phyloP scores from a whole-genome alignment of 305 asterid species.

The Fraxinus greggii region DNA sequence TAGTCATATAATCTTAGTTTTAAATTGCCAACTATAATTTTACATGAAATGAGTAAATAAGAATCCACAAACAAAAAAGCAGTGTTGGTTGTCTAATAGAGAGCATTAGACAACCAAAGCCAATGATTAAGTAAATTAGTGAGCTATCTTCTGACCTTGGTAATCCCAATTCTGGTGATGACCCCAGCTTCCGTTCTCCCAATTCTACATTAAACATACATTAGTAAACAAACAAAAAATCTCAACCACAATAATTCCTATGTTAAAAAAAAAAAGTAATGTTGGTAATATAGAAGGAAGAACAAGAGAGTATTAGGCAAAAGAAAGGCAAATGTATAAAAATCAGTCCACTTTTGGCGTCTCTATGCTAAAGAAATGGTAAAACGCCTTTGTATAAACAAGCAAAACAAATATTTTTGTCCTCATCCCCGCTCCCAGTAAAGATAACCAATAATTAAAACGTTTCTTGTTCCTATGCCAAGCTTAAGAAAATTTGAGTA shows the following conservation, averaged over 20 bases:
- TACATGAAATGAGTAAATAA: slow-evolving; percentile 16
- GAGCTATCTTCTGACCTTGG: slow-evolving; percentile 53
- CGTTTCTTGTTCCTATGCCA: neutral
- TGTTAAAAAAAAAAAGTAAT: neutral
- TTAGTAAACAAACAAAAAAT: slow-evolving; percentile 17
- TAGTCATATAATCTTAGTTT: neutral
- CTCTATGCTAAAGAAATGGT: neutral
- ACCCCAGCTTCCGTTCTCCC: slow-evolving; percentile 72
- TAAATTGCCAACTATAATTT: slow-evolving; percentile 16
- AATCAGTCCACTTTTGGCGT: neutral
- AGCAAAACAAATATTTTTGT: neutral
- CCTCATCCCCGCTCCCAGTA: neutral
- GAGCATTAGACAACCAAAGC: slow-evolving; percentile 9
- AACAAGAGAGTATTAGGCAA: neutral
- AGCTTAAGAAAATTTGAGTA: neutral
- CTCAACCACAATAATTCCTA: slow-evolving; percentile 17
- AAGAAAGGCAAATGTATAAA: neutral
- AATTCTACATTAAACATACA: slow-evolving; percentile 53
- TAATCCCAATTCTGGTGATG: slow-evolving; percentile 79
- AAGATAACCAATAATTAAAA: neutral
- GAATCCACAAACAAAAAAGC: neutral
- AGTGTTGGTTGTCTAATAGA: slow-evolving; percentile 12
- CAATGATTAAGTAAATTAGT: slow-evolving; percentile 11
- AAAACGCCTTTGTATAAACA: neutral
- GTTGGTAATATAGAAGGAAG: neutral